Conservation (phyloP, 768 basidiomycete genomes). For the Psilocybe tampanensis region DNA sequence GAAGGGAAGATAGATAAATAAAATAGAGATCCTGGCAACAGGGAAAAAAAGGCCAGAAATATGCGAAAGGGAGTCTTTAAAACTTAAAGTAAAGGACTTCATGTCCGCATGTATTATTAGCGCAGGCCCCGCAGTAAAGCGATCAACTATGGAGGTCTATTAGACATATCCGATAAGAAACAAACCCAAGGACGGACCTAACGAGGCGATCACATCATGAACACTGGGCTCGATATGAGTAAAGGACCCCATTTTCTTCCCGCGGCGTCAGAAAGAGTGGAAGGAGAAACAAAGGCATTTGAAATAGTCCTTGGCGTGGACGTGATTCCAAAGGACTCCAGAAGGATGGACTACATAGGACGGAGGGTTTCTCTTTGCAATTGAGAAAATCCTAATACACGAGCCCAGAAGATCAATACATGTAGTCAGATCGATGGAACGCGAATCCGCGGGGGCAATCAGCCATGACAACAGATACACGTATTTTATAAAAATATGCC, state of each 20-base stretch:
- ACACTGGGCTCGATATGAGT: too few relatives aligned
- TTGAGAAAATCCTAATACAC: background rate
- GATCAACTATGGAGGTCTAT: conserved; percentile 2
- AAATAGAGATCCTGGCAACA: background rate
- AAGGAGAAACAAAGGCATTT: background rate
- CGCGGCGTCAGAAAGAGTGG: background rate
- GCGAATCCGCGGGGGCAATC: conserved; percentile 9
- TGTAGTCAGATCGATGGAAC: background rate
- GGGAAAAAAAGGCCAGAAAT: background rate
- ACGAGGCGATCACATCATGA: background rate
- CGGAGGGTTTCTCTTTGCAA: background rate
- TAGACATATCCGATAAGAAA: conserved; percentile 5
- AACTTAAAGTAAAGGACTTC: background rate
- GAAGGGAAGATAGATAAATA: background rate
- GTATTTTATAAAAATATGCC: conserved; percentile 12
- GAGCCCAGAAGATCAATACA: background rate
- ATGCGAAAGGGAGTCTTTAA: background rate
- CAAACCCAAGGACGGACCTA: background rate
- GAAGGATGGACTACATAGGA: too few relatives aligned
- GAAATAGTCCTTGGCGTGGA: background rate
- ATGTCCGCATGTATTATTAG: background rate
- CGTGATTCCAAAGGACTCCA: background rate
- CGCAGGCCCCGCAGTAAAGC: background rate
- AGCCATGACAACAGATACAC: conserved; percentile 5
- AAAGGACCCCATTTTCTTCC: background rate